A percentile compares a stretch with the other conserved stretches of the same genome.
Evolutionary conservation across 441 rosid genomes (phyloP).

Genomic region (Jatropha podagrica): DNA sequence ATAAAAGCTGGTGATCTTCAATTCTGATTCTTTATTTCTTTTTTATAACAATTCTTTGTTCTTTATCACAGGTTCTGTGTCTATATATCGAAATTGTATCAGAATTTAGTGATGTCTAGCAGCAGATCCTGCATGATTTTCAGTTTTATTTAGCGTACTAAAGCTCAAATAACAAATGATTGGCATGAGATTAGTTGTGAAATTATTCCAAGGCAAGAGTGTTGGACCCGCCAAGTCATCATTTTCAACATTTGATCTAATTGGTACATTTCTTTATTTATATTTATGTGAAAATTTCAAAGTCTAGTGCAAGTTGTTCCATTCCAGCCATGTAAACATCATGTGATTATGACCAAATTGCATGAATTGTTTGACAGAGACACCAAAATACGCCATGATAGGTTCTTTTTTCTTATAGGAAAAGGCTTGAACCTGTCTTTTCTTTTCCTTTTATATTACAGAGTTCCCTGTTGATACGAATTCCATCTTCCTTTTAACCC

Average conservation of each 20-base stretch:
- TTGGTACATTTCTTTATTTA: neutral
- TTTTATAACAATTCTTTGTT: neutral
- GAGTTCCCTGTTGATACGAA: neutral
- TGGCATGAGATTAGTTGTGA: neutral
- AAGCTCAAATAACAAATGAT: neutral
- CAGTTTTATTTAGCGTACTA: neutral
- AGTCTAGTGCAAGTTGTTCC: neutral
- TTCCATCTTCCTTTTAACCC: neutral
- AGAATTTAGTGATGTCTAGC: neutral
- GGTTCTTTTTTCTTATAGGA: neutral
- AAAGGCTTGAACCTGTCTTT: neutral
- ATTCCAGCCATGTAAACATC: constrained; percentile 5
- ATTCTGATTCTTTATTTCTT: too few species aligned
- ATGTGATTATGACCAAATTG: constrained; percentile 19
- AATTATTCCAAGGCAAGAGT: neutral
- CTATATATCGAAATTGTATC: neutral
- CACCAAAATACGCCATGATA: neutral
- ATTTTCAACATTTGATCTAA: neutral
- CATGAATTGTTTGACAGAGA: constrained; percentile 23
- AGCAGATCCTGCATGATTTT: neutral
- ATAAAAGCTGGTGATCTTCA: neutral
- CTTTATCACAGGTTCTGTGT: neutral
- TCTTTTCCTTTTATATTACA: neutral
- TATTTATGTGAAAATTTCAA: neutral
- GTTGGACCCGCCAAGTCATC: neutral